A percentile compares a stretch with the other conserved stretches of the same genome.
phyloP scores from a whole-genome alignment of 2,329 filamentous ascomycete species.

The Diaporthe nobilis region DNA sequence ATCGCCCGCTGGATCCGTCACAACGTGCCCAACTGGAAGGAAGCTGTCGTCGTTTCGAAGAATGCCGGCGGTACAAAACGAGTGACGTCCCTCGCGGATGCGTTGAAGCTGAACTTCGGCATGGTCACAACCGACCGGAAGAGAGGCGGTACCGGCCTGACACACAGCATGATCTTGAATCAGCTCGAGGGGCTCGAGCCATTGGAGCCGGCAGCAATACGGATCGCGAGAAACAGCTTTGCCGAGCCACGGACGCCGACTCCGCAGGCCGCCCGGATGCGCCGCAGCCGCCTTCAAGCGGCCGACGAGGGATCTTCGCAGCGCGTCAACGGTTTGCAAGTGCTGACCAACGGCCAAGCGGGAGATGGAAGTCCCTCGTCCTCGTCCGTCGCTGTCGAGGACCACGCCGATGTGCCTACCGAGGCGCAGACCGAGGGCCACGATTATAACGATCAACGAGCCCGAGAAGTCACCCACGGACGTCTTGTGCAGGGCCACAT shows the following conservation, averaged over 20 bases:
- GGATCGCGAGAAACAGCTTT: constrained; percentile 45
- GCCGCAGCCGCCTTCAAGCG: constrained; percentile 49
- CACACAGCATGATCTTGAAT: constrained; percentile 82
- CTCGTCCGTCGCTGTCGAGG: constrained; percentile 51
- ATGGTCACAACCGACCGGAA: constrained; percentile 91
- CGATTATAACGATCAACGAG: constrained; percentile 83
- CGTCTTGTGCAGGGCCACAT: constrained; percentile 94
- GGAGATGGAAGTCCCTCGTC: constrained; percentile 40
- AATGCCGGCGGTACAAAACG: constrained; percentile 98
- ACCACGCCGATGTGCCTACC: constrained; percentile 56
- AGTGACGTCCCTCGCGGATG: constrained; percentile 95
- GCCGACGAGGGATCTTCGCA: constrained; percentile 62
- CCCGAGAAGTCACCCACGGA: constrained; percentile 90
- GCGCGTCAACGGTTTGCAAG: constrained; percentile 51
- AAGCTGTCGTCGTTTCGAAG: constrained; percentile 97
- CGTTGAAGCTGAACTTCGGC: constrained; percentile 96
- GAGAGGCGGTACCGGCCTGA: constrained; percentile 73
- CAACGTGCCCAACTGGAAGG: constrained; percentile 88
- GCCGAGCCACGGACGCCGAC: constrained; percentile 43
- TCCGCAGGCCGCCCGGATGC: constrained; percentile 48
- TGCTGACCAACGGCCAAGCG: constrained; percentile 47
- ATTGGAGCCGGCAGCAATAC: constrained; percentile 40
- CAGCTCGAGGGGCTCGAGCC: constrained; percentile 73
- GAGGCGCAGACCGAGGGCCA: constrained; percentile 55
- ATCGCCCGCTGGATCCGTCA: constrained; percentile 95